Evolutionary conservation across 176 grass and related monocot genomes (phyloP).

Genomic region (Triticum aestivum): IWGSC_CS_RefSeq_v2.1 NC_057797.1:681167446-681167945

Average conservation of each 20-base stretch:
- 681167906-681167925: neutral
- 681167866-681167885: neutral
- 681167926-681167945: neutral
- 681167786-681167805: neutral
- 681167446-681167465: too few species aligned
- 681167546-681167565: neutral
- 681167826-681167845: neutral
- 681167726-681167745: too few species aligned
- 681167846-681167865: neutral
- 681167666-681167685: neutral
- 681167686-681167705: neutral
- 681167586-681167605: neutral
- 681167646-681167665: neutral
- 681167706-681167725: neutral
- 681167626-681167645: neutral
- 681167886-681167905: neutral
- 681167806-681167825: neutral
- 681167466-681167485: too few species aligned
- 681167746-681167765: too few species aligned
- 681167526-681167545: neutral
- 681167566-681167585: neutral
- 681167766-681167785: neutral
- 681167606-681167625: neutral
- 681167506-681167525: neutral
- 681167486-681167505: too few species aligned